Evolutionary conservation across 106 monocot species (phyloP), one percentile per base, ranked within the genome.

Genomic region (Iris macrosiphon): DNA sequence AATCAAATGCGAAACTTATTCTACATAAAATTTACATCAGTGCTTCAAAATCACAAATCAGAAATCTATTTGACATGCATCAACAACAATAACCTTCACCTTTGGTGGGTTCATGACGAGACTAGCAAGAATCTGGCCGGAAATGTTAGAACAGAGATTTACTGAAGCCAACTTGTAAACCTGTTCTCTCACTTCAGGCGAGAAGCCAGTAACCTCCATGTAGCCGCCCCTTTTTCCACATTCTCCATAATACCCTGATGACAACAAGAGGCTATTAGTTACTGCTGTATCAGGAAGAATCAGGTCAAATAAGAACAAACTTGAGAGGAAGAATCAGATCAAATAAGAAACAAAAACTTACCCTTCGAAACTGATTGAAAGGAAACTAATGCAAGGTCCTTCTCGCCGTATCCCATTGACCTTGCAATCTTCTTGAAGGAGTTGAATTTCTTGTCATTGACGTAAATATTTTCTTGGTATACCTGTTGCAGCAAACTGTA

Each of bases 21-120:
- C n/a, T n/a, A n/a, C n/a, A n/a, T n/a, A n/a, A n/a, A n/a, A n/a
- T n/a, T n/a, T n/a, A n/a, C n/a, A n/a, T n/a, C n/a, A n/a, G n/a
- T n/a, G n/a, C n/a, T n/a, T n/a, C n/a, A n/a, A n/a, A n/a, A n/a
- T n/a, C n/a, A n/a, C n/a, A n/a, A n/a, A n/a, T n/a, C n/a, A n/a
- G n/a, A n/a, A n/a, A n/a, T n/a, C n/a, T n/a, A n/a, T n/a, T n/a
- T n/a, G n/a, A n/a, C n/a, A n/a, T n/a, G n/a, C n/a, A n/a, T n/a
- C n/a, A n/a, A n/a, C n/a, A n/a, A n/a, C n/a, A n/a, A 38, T 12
- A 37, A 55, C 38, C 39, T 14, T 68, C 16, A 95, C 94, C 94
- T 95, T 89, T 21, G 95, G 95, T 47, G 89, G 89, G 67, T 95
- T 95, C 95, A 95, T 95, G 49, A 95, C 77, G 19, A 95, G 95